Evolutionary conservation across 2,329 filamentous ascomycete genomes (phyloP), one percentile per base, ranked within the genome.

Genomic region (Phyllosticta capitalensis): DNA sequence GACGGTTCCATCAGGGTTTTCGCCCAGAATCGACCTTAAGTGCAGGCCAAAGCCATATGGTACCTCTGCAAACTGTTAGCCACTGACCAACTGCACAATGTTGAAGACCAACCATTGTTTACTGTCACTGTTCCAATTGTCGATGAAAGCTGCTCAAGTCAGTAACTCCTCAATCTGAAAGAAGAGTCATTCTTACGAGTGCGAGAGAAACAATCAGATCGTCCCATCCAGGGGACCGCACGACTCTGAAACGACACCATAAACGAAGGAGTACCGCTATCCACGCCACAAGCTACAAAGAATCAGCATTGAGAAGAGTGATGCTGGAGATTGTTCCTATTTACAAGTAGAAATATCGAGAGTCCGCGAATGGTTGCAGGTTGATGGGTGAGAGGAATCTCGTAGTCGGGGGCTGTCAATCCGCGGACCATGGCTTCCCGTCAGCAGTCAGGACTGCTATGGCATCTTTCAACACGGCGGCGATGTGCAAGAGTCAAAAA

Each of bases 161-260:
- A 59, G 26, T 53, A 20, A 2, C 12, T 50, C 14, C 28, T 20
- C 19, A n/a, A 6, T 14, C 14, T 10, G 9, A 12, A 9, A 20
- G 1, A 9, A 17, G 50, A 4, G 24, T 5, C 9, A 14, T 19
- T 30, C 68, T 61, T 1, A 69, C 55, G 14, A 57, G 64, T 19
- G 71, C 68, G 7, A 72, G 60, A 20, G 68, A 52, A 22, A 74
- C 67, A 19, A 73, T 71, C 1, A 66, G 48, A 61, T 74, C 72
- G 55, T 74, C 72, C 67, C 67, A 72, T 21, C 72, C 69, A 65
- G 67, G 70, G n/a, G 69, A 60, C 22, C 61, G 64, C 14, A 67
- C 50, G 14, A 54, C 64, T 48, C 63, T 67, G 21, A 65, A 59
- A 5, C 72, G 69, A 19, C 67, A 65, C 64, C 64, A 69, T 57